Evolutionary conservation across 805 yeast genomes (phyloP).

Genomic region (Starmerella etchellsii): DNA sequence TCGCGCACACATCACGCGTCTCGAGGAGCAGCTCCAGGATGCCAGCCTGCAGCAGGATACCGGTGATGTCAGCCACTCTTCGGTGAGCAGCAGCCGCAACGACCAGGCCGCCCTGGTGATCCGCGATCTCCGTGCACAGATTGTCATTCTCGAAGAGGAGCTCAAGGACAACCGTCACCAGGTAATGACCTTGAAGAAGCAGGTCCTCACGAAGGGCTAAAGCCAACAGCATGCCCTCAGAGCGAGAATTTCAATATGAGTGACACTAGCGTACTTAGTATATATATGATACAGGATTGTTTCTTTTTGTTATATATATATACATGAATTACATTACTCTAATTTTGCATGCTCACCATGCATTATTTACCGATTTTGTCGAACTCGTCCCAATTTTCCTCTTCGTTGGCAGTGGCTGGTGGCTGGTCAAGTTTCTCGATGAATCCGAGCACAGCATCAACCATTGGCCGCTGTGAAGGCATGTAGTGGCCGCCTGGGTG

Average conservation of each 20-base stretch:
- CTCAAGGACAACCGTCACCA: slow-evolving; percentile 48
- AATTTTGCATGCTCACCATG: too few species aligned
- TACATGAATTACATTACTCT: neutral
- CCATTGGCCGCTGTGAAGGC: slow-evolving; percentile 63
- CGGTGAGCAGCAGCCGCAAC: slow-evolving; percentile 17
- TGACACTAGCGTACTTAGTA: too few species aligned
- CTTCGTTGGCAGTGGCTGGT: slow-evolving; percentile 2
- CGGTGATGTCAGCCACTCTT: slow-evolving; percentile 25
- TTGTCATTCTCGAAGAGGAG: slow-evolving; percentile 69
- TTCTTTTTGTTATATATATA: neutral
- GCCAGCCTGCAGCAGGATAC: slow-evolving; percentile 34
- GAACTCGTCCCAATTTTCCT: slow-evolving; percentile 30
- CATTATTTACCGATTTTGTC: slow-evolving; percentile 26
- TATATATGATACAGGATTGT: neutral
- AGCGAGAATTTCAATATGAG: too few species aligned
- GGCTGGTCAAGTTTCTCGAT: slow-evolving; percentile 5
- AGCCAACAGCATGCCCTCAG: too few species aligned
- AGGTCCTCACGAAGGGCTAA: slow-evolving; percentile 18
- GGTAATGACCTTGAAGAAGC: slow-evolving; percentile 25
- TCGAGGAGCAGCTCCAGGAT: slow-evolving; percentile 58
- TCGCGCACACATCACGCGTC: slow-evolving; percentile 41
- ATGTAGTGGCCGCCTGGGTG: slow-evolving; percentile 98
- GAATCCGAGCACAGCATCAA: slow-evolving; percentile 26
- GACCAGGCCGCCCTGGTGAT: slow-evolving; percentile 62
- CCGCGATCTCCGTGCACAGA: slow-evolving; percentile 72